phyloP scores from a whole-genome alignment of 1,284 basidiomycete genomes.

The Stygiomarasmius scandens region DNA sequence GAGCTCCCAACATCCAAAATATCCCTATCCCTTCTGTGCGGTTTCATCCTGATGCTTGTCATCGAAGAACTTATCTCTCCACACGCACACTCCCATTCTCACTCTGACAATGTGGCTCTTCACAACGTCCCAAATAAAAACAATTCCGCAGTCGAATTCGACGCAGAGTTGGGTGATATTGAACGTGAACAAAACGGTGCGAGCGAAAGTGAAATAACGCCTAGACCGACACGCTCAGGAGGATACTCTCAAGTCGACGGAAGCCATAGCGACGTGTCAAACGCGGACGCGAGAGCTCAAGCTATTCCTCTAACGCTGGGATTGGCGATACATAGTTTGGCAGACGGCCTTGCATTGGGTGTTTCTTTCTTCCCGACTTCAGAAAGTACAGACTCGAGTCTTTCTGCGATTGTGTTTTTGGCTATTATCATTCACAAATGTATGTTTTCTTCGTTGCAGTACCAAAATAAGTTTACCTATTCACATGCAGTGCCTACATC shows the following conservation, averaged over 20 bases:
- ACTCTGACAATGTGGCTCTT: conserved; percentile 26
- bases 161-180: conserved; percentile 58
- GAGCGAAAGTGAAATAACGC: background rate
- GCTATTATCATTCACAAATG: conserved; percentile 92
- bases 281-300: conserved; percentile 21
- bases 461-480: too few species aligned
- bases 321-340: conserved; percentile 82
- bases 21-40: conserved; percentile 73
- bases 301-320: conserved; percentile 82
- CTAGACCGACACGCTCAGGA: conserved; percentile 14
- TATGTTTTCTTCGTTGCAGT: conserved; percentile 30
- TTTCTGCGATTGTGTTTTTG: conserved; percentile 84
- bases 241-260: conserved; percentile 26
- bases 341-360: conserved; percentile 90
- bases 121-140: conserved; percentile 24
- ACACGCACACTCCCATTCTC: conserved; percentile 38
- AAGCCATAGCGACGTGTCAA: conserved; percentile 4
- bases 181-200: conserved; percentile 40
- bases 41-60: conserved; percentile 86
- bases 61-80: conserved; percentile 65
- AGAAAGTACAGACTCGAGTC: conserved; percentile 33
- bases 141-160: conserved; percentile 50
- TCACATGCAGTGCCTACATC: conserved; percentile 74
- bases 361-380: conserved; percentile 60
- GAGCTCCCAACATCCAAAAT: conserved; percentile 57